Conservation (phyloP, 306 rosid genomes). For the Prosopis cineraria region DNA sequence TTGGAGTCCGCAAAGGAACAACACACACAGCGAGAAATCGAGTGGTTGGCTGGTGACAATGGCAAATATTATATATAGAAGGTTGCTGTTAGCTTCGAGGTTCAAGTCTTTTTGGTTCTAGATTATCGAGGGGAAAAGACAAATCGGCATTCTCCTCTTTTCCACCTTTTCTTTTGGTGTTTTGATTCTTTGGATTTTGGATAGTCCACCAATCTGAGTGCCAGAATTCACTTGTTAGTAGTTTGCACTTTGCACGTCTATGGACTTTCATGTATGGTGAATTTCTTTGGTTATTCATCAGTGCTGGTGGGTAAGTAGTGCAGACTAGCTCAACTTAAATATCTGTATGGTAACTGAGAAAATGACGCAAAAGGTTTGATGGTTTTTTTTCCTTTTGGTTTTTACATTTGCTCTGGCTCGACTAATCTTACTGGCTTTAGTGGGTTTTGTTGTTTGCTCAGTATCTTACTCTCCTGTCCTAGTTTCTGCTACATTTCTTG, state of each 20-base stretch:
- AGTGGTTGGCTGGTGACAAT: neutral
- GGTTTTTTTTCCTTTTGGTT: neutral
- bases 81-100: constrained; percentile 14
- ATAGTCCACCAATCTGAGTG: neutral
- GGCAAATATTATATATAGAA: constrained; percentile 32
- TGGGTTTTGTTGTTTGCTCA: neutral
- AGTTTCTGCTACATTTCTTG: neutral
- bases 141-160: constrained; percentile 26
- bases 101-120: neutral
- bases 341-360: neutral
- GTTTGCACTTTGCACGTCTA: constrained; percentile 29
- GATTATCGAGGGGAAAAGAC: constrained; percentile 27
- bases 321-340: constrained; percentile 1
- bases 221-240: neutral
- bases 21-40: neutral
- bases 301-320: constrained; percentile 32
- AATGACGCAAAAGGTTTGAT: neutral
- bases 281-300: constrained; percentile 37
- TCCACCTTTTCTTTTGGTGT: constrained; percentile 7
- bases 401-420: neutral
- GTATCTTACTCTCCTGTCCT: neutral
- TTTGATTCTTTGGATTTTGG: constrained; percentile 5
- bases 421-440: neutral
- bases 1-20: constrained; percentile 29
- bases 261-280: constrained; percentile 53